These are phyloP conservation scores for Ophidiomyces ophidiicola DNA, from an alignment of 2,329 filamentous ascomycete species.

Conservation along the genomic window DNA sequence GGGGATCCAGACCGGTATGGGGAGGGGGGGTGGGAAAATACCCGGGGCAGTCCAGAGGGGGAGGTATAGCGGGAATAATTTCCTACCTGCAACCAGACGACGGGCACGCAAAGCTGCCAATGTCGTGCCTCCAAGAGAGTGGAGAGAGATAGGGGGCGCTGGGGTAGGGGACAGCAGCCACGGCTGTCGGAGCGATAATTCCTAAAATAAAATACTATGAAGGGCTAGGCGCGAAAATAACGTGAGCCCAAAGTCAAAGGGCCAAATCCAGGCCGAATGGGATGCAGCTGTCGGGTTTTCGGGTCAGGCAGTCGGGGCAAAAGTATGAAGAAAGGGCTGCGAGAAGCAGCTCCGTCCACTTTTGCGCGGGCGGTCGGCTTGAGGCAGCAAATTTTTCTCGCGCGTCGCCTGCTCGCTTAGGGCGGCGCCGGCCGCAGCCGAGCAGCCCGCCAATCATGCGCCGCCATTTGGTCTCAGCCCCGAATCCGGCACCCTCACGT, in stretches of 20 bases:
- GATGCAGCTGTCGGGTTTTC: conserved; percentile 10
- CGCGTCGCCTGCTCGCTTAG: neutral
- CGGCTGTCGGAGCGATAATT: conserved; percentile 6
- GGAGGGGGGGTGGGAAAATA: conserved; percentile 1
- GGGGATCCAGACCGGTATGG: conserved; percentile 11
- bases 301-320: conserved; percentile 10
- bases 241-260: conserved; percentile 6
- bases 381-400: conserved; percentile 4
- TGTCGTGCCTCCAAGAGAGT: conserved; percentile 12
- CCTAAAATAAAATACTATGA: conserved; percentile 8
- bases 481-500: neutral
- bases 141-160: conserved; percentile 10
- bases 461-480: neutral
- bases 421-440: neutral
- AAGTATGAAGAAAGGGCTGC: conserved; percentile 8
- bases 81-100: conserved; percentile 11
- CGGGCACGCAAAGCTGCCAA: conserved; percentile 8
- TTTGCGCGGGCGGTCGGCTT: neutral
- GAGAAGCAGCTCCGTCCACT: conserved; percentile 6
- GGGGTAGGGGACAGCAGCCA: conserved; percentile 8
- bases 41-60: conserved; percentile 4
- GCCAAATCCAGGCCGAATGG: conserved; percentile 5
- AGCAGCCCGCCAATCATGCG: neutral
- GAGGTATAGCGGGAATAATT: conserved; percentile 1
- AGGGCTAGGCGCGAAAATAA: conserved; percentile 1